A percentile compares a stretch with the other conserved stretches of the same genome.
These are phyloP conservation scores for Tilletia walkeri DNA, from an alignment of 1,284 basidiomycete species.

Conservation along the genomic window DNA sequence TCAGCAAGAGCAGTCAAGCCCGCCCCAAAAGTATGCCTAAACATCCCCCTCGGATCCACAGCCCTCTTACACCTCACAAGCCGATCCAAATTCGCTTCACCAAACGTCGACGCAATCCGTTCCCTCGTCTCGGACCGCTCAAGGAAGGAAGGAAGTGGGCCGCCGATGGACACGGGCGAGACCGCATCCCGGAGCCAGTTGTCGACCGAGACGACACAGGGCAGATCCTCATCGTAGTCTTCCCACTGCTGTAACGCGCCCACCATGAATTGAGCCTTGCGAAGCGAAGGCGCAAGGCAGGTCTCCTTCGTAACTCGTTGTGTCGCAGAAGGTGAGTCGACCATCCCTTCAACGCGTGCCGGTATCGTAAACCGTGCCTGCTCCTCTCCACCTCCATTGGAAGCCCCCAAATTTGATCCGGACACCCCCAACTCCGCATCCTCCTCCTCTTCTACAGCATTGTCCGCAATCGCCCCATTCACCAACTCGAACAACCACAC, in stretches of 20 bases:
- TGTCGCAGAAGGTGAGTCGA: constrained; percentile 52
- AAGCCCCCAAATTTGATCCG: not conserved
- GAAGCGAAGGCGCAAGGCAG: constrained; percentile 72
- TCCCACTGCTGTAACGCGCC: constrained; percentile 90
- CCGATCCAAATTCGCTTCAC: constrained; percentile 34
- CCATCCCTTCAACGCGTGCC: not conserved
- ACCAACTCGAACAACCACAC: constrained; percentile 63
- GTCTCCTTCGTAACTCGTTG: constrained; percentile 31
- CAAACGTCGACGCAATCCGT: constrained; percentile 38
- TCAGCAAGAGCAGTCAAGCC: constrained; percentile 6
- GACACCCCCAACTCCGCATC: not conserved
- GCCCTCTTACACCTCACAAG: constrained; percentile 36
- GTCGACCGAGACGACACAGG: constrained; percentile 75
- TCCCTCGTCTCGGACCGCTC: constrained; percentile 36
- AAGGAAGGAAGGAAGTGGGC: constrained; percentile 44
- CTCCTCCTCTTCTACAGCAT: constrained; percentile 58
- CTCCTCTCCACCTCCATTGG: not conserved
- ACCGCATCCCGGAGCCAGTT: constrained; percentile 57
- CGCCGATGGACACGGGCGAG: constrained; percentile 34
- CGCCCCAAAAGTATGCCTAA: constrained; percentile 38
- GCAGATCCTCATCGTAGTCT: constrained; percentile 72
- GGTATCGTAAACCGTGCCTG: not conserved
- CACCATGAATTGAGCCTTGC: constrained; percentile 76
- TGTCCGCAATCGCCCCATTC: constrained; percentile 73
- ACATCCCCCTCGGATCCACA: constrained; percentile 39